Percentiles rank a stretch among this genome's conserved stretches.
Conservation (phyloP, 1,284 basidiomycete species). For the Boletus calvinii region DNA sequence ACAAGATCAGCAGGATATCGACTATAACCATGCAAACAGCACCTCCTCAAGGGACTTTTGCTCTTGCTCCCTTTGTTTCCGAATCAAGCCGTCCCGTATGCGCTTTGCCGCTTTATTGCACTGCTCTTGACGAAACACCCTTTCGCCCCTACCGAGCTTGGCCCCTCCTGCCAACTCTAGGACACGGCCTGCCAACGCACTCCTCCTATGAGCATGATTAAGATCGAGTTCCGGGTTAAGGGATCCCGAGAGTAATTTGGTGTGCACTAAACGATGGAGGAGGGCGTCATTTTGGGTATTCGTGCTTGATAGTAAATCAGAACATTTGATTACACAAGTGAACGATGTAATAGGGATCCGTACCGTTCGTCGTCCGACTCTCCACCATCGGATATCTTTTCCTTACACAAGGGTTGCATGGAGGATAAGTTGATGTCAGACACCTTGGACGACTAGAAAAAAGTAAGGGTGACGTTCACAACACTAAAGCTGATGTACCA, state of each 20-base stretch:
- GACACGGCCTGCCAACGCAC: constrained; percentile 71
- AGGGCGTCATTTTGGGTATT: constrained; percentile 73
- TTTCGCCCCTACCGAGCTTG: constrained; percentile 73
- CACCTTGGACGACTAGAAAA: constrained; percentile 69
- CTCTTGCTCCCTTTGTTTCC: constrained; percentile 58
- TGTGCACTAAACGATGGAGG: constrained; percentile 75
- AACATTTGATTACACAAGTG: not conserved
- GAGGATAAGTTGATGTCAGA: constrained; percentile 50
- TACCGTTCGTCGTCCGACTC: constrained; percentile 44
- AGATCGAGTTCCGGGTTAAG: constrained; percentile 58
- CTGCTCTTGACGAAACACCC: constrained; percentile 54
- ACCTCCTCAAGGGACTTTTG: constrained; percentile 66
- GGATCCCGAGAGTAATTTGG: constrained; percentile 70
- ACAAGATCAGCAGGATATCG: constrained; percentile 8
- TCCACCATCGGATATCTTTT: constrained; percentile 46
- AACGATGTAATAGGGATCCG: not conserved
- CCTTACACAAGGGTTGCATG: constrained; percentile 23
- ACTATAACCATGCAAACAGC: not conserved
- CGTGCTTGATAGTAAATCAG: constrained; percentile 43
- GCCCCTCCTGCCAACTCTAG: constrained; percentile 63
- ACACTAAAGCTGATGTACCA: constrained; percentile 46
- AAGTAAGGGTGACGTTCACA: not conserved
- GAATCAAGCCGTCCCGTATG: constrained; percentile 63
- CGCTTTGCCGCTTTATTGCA: constrained; percentile 65
- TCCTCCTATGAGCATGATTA: constrained; percentile 62